These are phyloP conservation scores for Eutrema japonicum DNA, from an alignment of 345 rosid genomes.

Conservation along the genomic window DNA sequence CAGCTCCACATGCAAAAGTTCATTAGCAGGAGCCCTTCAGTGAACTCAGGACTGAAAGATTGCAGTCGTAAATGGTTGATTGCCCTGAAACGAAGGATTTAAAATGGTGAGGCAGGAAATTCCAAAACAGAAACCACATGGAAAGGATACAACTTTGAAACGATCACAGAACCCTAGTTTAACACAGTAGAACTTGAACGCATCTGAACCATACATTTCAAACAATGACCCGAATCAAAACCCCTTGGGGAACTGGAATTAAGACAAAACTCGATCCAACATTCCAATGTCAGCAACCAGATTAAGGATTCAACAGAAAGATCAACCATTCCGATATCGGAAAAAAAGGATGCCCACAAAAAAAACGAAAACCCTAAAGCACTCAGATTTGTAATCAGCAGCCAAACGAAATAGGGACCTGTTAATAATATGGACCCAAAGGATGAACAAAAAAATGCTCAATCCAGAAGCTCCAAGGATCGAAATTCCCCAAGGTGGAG, in stretches of 20 bases:
- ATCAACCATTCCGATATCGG: not conserved
- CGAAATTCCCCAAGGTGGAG: conserved; percentile 2
- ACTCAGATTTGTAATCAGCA: conserved; percentile 16
- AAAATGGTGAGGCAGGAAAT: not conserved
- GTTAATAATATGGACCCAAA: not conserved
- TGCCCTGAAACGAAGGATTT: conserved; percentile 31
- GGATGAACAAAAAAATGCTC: not conserved
- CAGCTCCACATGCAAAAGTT: conserved; percentile 56
- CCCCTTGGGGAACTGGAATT: not conserved
- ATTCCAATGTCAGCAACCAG: conserved; percentile 19
- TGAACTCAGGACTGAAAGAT: conserved; percentile 21
- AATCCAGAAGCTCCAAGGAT: conserved; percentile 11
- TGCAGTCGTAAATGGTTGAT: conserved; percentile 13
- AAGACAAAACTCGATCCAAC: conserved; percentile 8
- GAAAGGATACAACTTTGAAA: conserved; percentile 10
- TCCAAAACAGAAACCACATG: not conserved
- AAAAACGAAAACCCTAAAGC: conserved; percentile 29
- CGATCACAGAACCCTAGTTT: conserved; percentile 4
- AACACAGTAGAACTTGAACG: conserved; percentile 22
- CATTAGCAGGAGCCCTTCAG: conserved; percentile 13
- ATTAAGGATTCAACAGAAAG: conserved; percentile 4
- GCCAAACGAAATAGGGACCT: conserved; percentile 5
- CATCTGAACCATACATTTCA: conserved; percentile 22
- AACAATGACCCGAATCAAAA: conserved; percentile 12
- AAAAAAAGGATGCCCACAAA: not conserved